Conservation (phyloP, 2,329 filamentous ascomycete species). For the Beauveria caledonica region DNA sequence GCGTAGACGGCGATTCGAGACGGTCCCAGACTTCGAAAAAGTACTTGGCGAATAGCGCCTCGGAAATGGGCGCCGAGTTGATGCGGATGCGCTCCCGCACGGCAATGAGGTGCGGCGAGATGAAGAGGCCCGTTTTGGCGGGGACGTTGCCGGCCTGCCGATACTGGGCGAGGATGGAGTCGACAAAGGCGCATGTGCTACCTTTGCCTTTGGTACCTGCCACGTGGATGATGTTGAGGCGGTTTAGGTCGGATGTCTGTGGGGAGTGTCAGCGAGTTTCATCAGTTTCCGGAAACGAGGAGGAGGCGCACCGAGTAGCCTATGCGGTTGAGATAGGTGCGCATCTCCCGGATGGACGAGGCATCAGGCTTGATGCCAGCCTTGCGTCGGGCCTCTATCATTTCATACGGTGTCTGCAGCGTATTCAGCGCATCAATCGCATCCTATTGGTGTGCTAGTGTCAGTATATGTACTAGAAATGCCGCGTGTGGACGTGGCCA, state of each 20-base stretch:
- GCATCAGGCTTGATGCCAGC: slow-evolving; percentile 64
- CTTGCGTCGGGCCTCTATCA: slow-evolving; percentile 70
- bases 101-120: slow-evolving; percentile 59
- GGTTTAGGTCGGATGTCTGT: slow-evolving; percentile 41
- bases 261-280: background rate
- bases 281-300: background rate
- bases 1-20: slow-evolving; percentile 29
- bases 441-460: slow-evolving; percentile 45
- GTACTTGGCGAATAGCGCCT: slow-evolving; percentile 52
- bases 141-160: slow-evolving; percentile 27
- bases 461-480: background rate
- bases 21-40: slow-evolving; percentile 62
- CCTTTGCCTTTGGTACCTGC: slow-evolving; percentile 74
- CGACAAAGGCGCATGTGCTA: slow-evolving; percentile 60
- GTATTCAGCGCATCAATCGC: slow-evolving; percentile 81
- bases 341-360: slow-evolving; percentile 67
- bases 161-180: slow-evolving; percentile 52
- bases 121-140: slow-evolving; percentile 54
- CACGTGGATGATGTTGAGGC: slow-evolving; percentile 61
- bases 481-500: background rate
- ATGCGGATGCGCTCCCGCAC: slow-evolving; percentile 61
- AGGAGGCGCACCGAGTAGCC: slow-evolving; percentile 53
- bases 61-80: slow-evolving; percentile 48
- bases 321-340: slow-evolving; percentile 65
- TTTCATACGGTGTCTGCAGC: slow-evolving; percentile 78